phyloP scores from a whole-genome alignment of 2,329 filamentous ascomycete genomes.

The Verticillium nubilum region DNA sequence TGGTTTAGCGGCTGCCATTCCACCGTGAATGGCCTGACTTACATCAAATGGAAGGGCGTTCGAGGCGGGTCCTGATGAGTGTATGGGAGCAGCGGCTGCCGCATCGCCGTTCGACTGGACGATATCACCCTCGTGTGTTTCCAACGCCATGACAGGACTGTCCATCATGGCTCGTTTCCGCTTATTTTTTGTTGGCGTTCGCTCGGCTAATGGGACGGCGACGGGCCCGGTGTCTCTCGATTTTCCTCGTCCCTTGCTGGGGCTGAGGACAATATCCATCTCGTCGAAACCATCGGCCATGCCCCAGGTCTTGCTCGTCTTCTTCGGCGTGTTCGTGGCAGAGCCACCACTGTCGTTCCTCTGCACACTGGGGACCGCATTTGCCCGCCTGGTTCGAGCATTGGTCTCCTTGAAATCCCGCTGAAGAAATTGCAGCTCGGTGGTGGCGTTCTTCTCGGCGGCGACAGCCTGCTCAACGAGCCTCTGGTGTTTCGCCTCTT shows the following conservation, averaged over 20 bases:
- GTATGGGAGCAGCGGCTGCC: conserved; percentile 1
- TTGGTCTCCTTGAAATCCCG: conserved; percentile 62
- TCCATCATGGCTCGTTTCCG: conserved; percentile 61
- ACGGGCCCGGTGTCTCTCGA: conserved; percentile 35
- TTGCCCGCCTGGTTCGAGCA: conserved; percentile 43
- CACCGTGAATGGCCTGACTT: conserved; percentile 12
- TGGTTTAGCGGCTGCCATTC: conserved; percentile 14
- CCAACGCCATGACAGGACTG: conserved; percentile 60
- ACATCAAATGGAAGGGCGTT: conserved; percentile 37
- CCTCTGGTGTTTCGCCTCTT: conserved; percentile 56
- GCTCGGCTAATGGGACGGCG: conserved; percentile 39
- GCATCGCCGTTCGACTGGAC: conserved; percentile 25
- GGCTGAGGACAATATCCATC: conserved; percentile 49
- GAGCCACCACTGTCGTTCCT: conserved; percentile 17
- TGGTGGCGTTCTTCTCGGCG: conserved; percentile 59
- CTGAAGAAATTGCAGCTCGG: conserved; percentile 67
- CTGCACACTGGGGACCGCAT: conserved; percentile 18
- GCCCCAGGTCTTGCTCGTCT: conserved; percentile 47
- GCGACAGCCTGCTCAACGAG: conserved; percentile 60
- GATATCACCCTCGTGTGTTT: conserved; percentile 41
- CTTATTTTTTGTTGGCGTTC: conserved; percentile 63
- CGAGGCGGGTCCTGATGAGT: background rate
- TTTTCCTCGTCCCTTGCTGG: conserved; percentile 42
- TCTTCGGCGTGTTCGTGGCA: conserved; percentile 52
- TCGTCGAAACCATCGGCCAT: conserved; percentile 76